Base-by-base conservation (phyloP, 2,329 filamentous ascomycete species). In the Gyromitra esculenta region DNA sequence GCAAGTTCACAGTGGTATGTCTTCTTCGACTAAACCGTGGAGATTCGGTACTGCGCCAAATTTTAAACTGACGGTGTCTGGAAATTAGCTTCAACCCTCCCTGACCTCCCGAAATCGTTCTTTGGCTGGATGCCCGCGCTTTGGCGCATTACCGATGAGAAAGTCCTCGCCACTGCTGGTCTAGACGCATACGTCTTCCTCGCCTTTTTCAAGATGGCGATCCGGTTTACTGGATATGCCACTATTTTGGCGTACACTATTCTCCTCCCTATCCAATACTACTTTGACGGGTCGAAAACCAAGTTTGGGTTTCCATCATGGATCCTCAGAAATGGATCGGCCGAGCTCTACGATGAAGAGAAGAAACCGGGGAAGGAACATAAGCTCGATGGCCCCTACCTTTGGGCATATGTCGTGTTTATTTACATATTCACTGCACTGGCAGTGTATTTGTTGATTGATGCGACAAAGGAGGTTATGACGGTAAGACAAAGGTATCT, bases 101-200 rank as follows among this genome's bases (percentile, higher is more conserved):
- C 96, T 5, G 87, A 91, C 43, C 88, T 99, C 8, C 92, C 95
- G 18, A 89, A 94, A 82, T 91, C 89, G 59, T 90, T 97, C 82
- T 92, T 98, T 80, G 95, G 95, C 81, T 99, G 96, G 96, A 96
- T 99, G 60, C 90, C 94, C 1, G 89, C 90, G 1, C 85, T 99
- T 52, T 96, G 94, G 85, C 89, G 85, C 79, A 92, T 99, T 77
- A 93, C 90, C 0, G 94, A 98, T 80, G 91, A 97, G 82, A 92
- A 98, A 83, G 90, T 99, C 2, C 87, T 99, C 68, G 90, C 92
- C 15, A 95, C 94, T 21, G 95, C 95, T 18, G 96, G 96, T 0
- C 88, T 99, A 64, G 96, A 99, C 85, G 96, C 96, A 65, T 99
- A 93, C 84, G 96, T 97, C 79, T 97, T 99, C 82, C 87, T 99